Evolutionary conservation across 306 rosid species (phyloP).

Genomic region (Ormosia emarginata): DNA sequence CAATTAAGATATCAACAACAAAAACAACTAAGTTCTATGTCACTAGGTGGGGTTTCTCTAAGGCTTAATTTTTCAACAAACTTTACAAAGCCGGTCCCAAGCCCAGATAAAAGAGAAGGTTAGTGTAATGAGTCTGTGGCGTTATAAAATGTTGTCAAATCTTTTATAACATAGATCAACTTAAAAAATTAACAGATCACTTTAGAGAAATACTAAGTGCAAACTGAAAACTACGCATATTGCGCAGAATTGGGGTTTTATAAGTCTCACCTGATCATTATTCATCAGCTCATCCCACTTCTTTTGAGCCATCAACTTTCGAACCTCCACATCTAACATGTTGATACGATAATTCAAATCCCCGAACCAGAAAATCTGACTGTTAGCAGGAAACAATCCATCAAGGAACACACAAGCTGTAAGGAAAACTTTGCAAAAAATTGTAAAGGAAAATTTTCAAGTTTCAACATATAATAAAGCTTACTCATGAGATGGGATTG

Average conservation of each 20-base stretch:
- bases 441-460: not conserved
- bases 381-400: slow-evolving; percentile 37
- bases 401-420: slow-evolving; percentile 12
- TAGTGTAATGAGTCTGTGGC: too few species aligned
- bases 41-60: too few species aligned
- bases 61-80: too few species aligned
- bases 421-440: not conserved
- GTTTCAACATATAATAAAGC: slow-evolving; percentile 18
- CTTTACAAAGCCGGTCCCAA: too few species aligned
- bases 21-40: too few species aligned
- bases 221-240: not conserved
- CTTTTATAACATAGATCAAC: not conserved
- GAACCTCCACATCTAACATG: slow-evolving; percentile 54
- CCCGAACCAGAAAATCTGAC: slow-evolving; percentile 96
- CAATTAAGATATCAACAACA: too few species aligned
- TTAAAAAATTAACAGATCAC: not conserved
- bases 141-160: too few species aligned
- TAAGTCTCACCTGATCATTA: slow-evolving; percentile 74
- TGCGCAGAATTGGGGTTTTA: not conserved
- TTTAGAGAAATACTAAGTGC: not conserved
- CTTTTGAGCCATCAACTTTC: slow-evolving; percentile 61
- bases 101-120: too few species aligned
- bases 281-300: slow-evolving; percentile 74
- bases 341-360: slow-evolving; percentile 92
- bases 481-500: slow-evolving; percentile 92